phyloP scores from a whole-genome alignment of 1,284 basidiomycete species.

The Fomitopsis pinicola region DNA sequence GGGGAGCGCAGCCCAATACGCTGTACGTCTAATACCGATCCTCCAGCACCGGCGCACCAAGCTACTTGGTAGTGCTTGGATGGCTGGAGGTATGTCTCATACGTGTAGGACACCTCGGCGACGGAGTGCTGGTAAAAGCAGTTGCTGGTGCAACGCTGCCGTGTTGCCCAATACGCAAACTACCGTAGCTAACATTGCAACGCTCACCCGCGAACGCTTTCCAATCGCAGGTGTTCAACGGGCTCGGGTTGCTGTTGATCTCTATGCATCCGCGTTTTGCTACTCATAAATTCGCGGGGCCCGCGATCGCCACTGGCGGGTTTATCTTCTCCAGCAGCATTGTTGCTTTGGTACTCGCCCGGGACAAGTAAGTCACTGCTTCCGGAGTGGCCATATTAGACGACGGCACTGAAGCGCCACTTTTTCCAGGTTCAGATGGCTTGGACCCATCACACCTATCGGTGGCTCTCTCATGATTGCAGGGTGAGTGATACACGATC shows the following conservation, averaged over 20 bases:
- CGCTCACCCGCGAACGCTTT: not conserved
- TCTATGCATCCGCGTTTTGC: constrained; percentile 71
- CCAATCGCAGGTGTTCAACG: constrained; percentile 63
- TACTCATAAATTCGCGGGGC: constrained; percentile 62
- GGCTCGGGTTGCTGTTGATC: constrained; percentile 66
- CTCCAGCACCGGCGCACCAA: not conserved
- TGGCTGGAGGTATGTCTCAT: not conserved
- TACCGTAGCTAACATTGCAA: not conserved
- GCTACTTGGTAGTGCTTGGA: not conserved
- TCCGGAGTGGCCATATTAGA: not conserved
- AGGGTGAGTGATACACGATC: constrained; percentile 49
- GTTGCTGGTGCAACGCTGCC: not conserved
- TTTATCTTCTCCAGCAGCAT: constrained; percentile 73
- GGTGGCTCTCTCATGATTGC: constrained; percentile 74
- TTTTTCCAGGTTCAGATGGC: constrained; percentile 43
- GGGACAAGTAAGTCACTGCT: constrained; percentile 41
- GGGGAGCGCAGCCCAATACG: constrained; percentile 60
- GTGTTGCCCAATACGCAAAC: not conserved
- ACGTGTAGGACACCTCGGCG: not conserved
- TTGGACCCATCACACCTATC: constrained; percentile 76
- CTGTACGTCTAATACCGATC: constrained; percentile 36
- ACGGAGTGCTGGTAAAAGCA: not conserved
- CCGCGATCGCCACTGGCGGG: constrained; percentile 61
- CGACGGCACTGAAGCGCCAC: not conserved
- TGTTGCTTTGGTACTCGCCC: constrained; percentile 55